Conservation (phyloP, 306 rosid species). For the Coriaria nepalensis region DNA sequence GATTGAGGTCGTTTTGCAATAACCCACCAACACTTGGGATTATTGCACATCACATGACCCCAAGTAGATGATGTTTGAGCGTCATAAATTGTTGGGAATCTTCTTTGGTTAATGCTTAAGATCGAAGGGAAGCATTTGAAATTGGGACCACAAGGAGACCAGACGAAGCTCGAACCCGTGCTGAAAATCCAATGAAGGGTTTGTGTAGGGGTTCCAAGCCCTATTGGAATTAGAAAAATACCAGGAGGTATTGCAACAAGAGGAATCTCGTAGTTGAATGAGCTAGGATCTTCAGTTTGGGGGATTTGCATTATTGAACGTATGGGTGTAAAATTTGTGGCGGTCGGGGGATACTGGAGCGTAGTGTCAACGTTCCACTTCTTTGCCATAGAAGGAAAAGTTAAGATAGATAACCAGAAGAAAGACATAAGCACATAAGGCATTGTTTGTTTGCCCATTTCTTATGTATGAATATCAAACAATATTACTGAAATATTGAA, state of each 20-base stretch:
- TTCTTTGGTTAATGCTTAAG: background rate
- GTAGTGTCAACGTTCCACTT: background rate
- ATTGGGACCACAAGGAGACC: background rate
- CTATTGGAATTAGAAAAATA: background rate
- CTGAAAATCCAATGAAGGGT: background rate
- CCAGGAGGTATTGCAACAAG: background rate
- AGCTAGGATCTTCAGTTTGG: background rate
- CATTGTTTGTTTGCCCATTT: no score
- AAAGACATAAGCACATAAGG: no score
- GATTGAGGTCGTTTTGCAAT: no score
- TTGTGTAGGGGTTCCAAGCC: background rate
- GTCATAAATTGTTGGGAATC: background rate
- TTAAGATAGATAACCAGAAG: background rate
- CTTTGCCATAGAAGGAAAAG: background rate
- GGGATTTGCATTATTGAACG: background rate
- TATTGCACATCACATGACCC: no score
- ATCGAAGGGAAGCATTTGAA: no score
- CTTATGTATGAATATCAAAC: no score
- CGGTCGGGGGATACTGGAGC: background rate
- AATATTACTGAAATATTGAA: no score
- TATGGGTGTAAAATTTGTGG: background rate
- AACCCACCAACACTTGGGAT: no score
- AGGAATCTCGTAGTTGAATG: background rate
- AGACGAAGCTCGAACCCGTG: background rate
- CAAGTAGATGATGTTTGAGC: no score